Evolutionary conservation across 768 basidiomycete species (phyloP).

Genomic region (Mycena venus): DNA sequence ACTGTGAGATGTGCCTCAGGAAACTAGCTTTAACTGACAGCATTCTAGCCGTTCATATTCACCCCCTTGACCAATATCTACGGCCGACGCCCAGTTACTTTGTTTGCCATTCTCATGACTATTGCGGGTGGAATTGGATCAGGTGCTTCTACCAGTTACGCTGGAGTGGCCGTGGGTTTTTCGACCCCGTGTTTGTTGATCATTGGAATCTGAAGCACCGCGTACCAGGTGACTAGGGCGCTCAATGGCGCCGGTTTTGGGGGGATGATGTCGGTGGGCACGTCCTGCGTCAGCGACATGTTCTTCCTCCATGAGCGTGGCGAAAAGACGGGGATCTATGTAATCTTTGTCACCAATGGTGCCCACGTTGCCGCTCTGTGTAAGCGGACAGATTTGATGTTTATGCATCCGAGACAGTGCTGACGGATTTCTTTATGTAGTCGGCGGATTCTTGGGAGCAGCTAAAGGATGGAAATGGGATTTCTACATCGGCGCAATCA

Average conservation of each 20-base stretch:
- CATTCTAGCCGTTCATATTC: slow-evolving; percentile 27
- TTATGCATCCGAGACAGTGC: not conserved
- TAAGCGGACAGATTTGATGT: not conserved
- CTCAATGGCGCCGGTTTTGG: slow-evolving; percentile 25
- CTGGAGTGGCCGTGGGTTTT: slow-evolving; percentile 9
- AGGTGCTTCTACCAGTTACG: slow-evolving; percentile 9
- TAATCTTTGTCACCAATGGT: slow-evolving; percentile 30
- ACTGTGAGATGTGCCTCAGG: not conserved
- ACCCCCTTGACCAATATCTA: slow-evolving; percentile 33
- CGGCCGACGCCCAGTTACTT: slow-evolving; percentile 32
- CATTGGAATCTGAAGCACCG: not conserved
- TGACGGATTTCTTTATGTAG: not conserved
- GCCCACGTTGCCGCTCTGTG: slow-evolving; percentile 26
- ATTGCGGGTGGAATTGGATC: slow-evolving; percentile 27
- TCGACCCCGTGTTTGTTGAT: too few relatives aligned
- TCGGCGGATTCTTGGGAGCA: slow-evolving; percentile 24
- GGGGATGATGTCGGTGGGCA: slow-evolving; percentile 33
- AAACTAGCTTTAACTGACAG: not conserved
- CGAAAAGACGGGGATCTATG: slow-evolving; percentile 33
- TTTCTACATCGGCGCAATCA: slow-evolving; percentile 27
- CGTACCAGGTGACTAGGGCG: not conserved
- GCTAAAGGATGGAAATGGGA: slow-evolving; percentile 27
- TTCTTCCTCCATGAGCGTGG: slow-evolving; percentile 35
- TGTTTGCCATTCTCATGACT: slow-evolving; percentile 23
- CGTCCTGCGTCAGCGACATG: slow-evolving; percentile 31